Evolutionary conservation across 345 rosid genomes (phyloP), one percentile per base, ranked within the genome.

Genomic region (Bretschneidera sinensis): DNA sequence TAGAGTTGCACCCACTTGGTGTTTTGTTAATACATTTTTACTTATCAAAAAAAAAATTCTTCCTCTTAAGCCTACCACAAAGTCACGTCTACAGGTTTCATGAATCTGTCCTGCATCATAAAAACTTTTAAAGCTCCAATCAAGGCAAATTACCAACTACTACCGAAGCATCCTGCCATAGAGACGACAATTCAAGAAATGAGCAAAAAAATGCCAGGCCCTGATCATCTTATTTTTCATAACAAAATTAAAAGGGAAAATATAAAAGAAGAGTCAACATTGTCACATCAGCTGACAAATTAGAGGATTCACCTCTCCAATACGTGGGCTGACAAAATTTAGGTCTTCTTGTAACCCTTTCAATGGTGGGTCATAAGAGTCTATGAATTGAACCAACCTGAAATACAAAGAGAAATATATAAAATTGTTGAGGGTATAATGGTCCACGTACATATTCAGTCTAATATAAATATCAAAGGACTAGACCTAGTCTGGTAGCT

Each of bases 341-440:
- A 94, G 79, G 73, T 94, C 97, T 73, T 94, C 99, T 64, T 94
- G 99, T 69, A 94, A 80, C 58, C 99, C 99, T 83, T 91, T 94
- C 79, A 90, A 67, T 28, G 99, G 97, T 47, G 95, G 99, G 75
- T 94, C 97, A 74, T 88, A 94, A 48, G 96, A 88, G 66, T 94
- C 99, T 57, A 94, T 88, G 79, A 88, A 94, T 43, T 90, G 96
- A 70, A 90, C 92, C 85, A 94, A 78, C 74, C 99, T 94, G 83
- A 52, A 78, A 65, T 56, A 24, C 51, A 81, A 53, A 57, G 51
- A 60, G 17, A 68, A 45, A 61, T 20, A 48, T 17, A 60, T 11
- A 54, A 17, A 31, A 23, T 55, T n/a, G n/a, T n/a, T n/a, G n/a
- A n/a, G n/a, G n/a, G n/a, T n/a, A n/a, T n/a, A n/a, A n/a, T n/a